Evolutionary conservation across 108 stramenopile genomes (phyloP).

Genomic region (Tribonema minus): DNA sequence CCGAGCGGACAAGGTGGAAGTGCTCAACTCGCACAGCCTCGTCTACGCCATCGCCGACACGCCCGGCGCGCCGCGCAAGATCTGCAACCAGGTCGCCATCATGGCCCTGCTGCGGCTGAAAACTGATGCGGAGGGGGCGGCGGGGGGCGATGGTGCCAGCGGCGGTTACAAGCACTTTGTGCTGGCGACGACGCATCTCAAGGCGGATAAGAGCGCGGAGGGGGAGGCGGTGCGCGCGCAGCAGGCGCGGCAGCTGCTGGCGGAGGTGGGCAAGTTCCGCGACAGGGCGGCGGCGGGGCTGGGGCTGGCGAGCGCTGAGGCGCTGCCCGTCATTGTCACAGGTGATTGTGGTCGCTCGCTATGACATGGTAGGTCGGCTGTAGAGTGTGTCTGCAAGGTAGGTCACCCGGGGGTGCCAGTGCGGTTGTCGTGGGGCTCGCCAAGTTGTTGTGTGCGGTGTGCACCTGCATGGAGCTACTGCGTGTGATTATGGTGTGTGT

Average conservation of each 20-base stretch:
- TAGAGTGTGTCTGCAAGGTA: too few relatives aligned
- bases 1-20: conserved; percentile 1
- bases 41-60: not conserved
- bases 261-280: conserved; percentile 22
- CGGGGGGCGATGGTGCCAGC: not conserved
- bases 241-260: conserved; percentile 35
- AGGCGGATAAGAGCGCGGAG: conserved; percentile 7
- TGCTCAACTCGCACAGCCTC: conserved; percentile 12
- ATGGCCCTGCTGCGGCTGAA: not conserved
- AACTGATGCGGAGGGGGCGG: not conserved
- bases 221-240: conserved; percentile 17
- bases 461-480: too few relatives aligned
- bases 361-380: too few relatives aligned
- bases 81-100: conserved; percentile 23
- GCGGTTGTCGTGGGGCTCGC: too few relatives aligned
- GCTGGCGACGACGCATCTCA: conserved; percentile 35
- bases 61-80: not conserved
- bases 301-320: too few relatives aligned
- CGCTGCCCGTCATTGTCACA: too few relatives aligned
- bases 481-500: too few relatives aligned
- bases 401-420: too few relatives aligned
- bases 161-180: not conserved
- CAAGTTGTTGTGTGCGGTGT: too few relatives aligned
- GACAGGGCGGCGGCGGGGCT: not conserved
- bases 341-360: too few relatives aligned